Conservation (phyloP, 441 rosid species). For the Biscutella laevigata region DNA sequence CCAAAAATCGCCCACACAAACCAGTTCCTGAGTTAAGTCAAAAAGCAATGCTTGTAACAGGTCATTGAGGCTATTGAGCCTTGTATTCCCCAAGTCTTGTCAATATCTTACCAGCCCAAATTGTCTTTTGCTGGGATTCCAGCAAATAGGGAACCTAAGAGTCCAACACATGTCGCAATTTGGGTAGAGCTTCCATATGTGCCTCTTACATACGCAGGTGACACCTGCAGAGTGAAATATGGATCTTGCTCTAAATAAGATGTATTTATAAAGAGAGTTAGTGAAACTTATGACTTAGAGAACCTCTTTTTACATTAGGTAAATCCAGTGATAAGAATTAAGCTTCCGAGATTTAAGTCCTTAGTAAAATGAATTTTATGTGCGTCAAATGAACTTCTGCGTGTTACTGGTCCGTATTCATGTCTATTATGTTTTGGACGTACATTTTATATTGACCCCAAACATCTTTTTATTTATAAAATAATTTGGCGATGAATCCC, state of each 20-base stretch:
- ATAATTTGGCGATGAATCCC: neutral
- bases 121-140: conserved; percentile 76
- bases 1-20: conserved; percentile 1
- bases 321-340: conserved; percentile 15
- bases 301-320: conserved; percentile 3
- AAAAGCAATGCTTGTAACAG: conserved; percentile 5
- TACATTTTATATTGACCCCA: neutral
- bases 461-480: neutral
- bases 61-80: conserved; percentile 11
- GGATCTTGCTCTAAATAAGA: neutral
- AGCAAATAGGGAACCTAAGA: conserved; percentile 63
- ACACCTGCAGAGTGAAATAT: conserved; percentile 43
- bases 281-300: conserved; percentile 4
- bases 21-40: neutral
- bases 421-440: neutral
- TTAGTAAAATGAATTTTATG: neutral
- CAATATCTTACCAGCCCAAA: conserved; percentile 62
- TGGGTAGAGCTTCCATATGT: conserved; percentile 91
- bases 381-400: neutral
- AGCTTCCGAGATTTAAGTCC: conserved; percentile 1
- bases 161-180: conserved; percentile 87
- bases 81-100: neutral
- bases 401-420: neutral
- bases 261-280: neutral
- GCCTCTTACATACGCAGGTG: conserved; percentile 88